Evolutionary conservation across 768 basidiomycete genomes (phyloP).

Genomic region (Cytidiella melzeri): DNA sequence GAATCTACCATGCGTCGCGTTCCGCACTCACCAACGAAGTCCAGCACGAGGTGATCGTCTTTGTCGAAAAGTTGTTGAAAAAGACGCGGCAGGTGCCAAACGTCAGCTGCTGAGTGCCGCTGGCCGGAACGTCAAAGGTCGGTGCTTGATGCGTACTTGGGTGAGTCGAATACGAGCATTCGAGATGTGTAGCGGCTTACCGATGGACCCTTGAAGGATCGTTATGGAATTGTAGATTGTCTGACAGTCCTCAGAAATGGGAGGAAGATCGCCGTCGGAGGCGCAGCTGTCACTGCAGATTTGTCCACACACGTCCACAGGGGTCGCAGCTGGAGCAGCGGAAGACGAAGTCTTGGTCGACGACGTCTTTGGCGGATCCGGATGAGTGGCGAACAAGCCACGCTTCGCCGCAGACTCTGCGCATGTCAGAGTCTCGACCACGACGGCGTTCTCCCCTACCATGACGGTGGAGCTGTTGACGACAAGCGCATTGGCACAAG

Average conservation of each 20-base stretch:
- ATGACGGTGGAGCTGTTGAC: neutral
- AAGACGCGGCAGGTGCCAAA: conserved; percentile 7
- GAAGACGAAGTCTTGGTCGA: neutral
- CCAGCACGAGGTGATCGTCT: conserved; percentile 3
- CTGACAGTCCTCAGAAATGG: conserved; percentile 6
- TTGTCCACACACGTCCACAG: conserved; percentile 14
- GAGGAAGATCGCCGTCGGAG: conserved; percentile 3
- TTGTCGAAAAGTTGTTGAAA: conserved; percentile 4
- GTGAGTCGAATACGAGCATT: neutral
- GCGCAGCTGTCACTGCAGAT: conserved; percentile 13
- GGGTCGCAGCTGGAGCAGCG: conserved; percentile 1
- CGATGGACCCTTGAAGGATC: conserved; percentile 1
- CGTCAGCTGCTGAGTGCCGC: conserved; percentile 4
- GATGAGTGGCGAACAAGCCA: neutral
- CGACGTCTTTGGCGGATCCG: neutral
- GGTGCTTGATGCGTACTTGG: too few relatives aligned
- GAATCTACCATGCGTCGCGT: too few relatives aligned
- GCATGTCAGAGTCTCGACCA: neutral
- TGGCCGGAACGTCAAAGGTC: neutral
- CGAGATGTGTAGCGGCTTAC: neutral
- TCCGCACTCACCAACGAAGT: neutral
- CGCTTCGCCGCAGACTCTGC: neutral
- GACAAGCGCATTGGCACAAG: neutral
- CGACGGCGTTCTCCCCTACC: neutral
- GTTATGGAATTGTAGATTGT: conserved; percentile 6